Conservation (phyloP, 192 early-diverging fungal species). For the Martensiomyces pterosporus region DNA sequence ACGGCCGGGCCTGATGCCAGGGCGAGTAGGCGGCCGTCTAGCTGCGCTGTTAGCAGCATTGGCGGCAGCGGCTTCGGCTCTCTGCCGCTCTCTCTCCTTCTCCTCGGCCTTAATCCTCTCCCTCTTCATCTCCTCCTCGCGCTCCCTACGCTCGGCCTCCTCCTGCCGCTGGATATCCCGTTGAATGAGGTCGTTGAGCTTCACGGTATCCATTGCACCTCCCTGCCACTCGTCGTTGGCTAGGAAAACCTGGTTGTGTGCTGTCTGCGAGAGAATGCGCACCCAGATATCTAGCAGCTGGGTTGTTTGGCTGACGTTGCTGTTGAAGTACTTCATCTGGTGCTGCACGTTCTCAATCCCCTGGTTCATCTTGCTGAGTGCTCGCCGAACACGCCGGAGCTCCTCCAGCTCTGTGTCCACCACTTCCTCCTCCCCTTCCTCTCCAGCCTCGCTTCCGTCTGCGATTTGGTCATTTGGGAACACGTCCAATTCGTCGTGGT, state of each 20-base stretch:
- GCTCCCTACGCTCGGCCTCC: constrained; percentile 22
- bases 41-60: neutral
- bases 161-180: constrained; percentile 27
- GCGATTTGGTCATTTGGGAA: too few relatives aligned
- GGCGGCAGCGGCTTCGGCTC: constrained; percentile 16
- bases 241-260: constrained; percentile 51
- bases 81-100: constrained; percentile 9
- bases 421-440: too few relatives aligned
- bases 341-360: constrained; percentile 42
- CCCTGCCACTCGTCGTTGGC: constrained; percentile 52
- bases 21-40: constrained; percentile 10
- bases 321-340: constrained; percentile 52
- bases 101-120: constrained; percentile 16
- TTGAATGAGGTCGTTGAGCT: constrained; percentile 21
- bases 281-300: constrained; percentile 56
- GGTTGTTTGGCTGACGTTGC: constrained; percentile 54
- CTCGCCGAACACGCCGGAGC: constrained; percentile 38
- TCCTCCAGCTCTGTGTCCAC: constrained; percentile 36
- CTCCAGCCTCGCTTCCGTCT: too few relatives aligned
- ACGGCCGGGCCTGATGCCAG: constrained; percentile 10
- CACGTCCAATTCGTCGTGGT: too few relatives aligned
- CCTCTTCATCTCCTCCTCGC: constrained; percentile 10
- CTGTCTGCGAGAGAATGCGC: constrained; percentile 51
- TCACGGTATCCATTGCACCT: constrained; percentile 30
- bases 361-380: constrained; percentile 44